Percentiles rank a stretch among this genome's conserved stretches.
Conservation (phyloP, 2,329 filamentous ascomycete genomes). For the Zymoseptoria crescenta region DNA sequence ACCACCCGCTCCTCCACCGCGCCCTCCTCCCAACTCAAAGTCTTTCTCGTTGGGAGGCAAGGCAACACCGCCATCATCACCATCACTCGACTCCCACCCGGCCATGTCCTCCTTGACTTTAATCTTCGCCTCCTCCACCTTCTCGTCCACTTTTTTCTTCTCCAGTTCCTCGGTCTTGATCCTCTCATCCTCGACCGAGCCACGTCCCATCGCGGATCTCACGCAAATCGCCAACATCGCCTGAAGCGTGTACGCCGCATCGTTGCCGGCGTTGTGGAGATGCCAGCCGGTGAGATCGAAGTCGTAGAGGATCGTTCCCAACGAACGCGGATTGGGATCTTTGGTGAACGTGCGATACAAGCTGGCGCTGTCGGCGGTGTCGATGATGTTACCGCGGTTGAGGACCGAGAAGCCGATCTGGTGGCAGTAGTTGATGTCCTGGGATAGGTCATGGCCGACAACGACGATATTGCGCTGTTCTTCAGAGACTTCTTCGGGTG, state of each 20-base stretch:
- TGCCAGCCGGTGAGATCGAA: conserved; percentile 55
- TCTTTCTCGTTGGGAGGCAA: conserved; percentile 9
- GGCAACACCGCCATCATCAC: conserved; percentile 29
- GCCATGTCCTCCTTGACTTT: conserved; percentile 35
- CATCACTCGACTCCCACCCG: conserved; percentile 32
- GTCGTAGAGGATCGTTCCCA: conserved; percentile 55
- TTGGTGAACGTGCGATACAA: conserved; percentile 60
- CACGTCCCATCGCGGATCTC: conserved; percentile 29
- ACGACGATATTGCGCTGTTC: conserved; percentile 58
- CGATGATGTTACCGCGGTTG: conserved; percentile 46
- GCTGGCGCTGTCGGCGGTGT: conserved; percentile 55
- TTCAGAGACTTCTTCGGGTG: conserved; percentile 13
- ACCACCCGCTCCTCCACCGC: background rate
- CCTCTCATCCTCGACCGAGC: conserved; percentile 17
- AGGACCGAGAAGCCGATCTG: conserved; percentile 56
- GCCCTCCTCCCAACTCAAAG: background rate
- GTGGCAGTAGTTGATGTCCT: conserved; percentile 62
- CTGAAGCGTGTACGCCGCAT: conserved; percentile 30
- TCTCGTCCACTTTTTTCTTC: conserved; percentile 23
- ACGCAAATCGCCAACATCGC: conserved; percentile 60
- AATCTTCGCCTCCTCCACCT: conserved; percentile 26
- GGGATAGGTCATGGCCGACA: conserved; percentile 64
- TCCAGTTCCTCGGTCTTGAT: conserved; percentile 20
- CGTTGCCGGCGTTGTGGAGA: conserved; percentile 33
- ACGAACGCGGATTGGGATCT: conserved; percentile 42